These are phyloP conservation scores for Thalassiosira hispida DNA, from an alignment of 352 stramenopile genomes.

Conservation along the genomic window DNA sequence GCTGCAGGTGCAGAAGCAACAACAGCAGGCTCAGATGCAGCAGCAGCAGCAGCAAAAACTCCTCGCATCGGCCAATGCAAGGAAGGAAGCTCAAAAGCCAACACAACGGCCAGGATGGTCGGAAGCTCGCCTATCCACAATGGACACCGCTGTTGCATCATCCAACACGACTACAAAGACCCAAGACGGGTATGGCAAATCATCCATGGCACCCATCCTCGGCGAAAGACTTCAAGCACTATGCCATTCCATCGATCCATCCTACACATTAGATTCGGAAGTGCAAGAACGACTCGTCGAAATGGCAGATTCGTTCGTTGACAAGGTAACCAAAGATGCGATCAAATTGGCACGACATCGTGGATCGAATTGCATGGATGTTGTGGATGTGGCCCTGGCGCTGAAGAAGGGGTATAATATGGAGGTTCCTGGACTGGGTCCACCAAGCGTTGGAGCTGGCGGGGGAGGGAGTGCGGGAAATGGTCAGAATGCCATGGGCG, in stretches of 20 bases:
- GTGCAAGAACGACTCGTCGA: conserved; percentile 49
- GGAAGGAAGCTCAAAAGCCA: conserved; percentile 6
- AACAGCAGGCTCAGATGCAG: conserved; percentile 2
- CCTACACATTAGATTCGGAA: conserved; percentile 55
- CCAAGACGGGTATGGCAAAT: conserved; percentile 22
- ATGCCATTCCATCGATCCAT: conserved; percentile 55
- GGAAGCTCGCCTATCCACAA: conserved; percentile 35
- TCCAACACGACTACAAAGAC: background rate
- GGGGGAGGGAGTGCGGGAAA: background rate
- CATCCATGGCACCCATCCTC: conserved; percentile 42
- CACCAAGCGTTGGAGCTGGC: conserved; percentile 34
- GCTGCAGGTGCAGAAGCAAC: background rate
- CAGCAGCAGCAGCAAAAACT: background rate
- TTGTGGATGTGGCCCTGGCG: conserved; percentile 76
- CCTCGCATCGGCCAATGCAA: too few species aligned
- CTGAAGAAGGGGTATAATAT: conserved; percentile 82
- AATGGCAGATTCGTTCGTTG: conserved; percentile 56
- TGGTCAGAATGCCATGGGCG: conserved; percentile 26
- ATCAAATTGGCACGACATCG: conserved; percentile 50
- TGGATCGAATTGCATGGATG: conserved; percentile 72
- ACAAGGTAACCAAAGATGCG: conserved; percentile 50
- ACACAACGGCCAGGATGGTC: conserved; percentile 37
- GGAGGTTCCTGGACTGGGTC: conserved; percentile 71
- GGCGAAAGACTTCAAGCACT: conserved; percentile 49
- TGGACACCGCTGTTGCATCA: background rate